phyloP scores from a whole-genome alignment of 495 filamentous ascomycete species.

The Hypoxylon subgilvum region DNA sequence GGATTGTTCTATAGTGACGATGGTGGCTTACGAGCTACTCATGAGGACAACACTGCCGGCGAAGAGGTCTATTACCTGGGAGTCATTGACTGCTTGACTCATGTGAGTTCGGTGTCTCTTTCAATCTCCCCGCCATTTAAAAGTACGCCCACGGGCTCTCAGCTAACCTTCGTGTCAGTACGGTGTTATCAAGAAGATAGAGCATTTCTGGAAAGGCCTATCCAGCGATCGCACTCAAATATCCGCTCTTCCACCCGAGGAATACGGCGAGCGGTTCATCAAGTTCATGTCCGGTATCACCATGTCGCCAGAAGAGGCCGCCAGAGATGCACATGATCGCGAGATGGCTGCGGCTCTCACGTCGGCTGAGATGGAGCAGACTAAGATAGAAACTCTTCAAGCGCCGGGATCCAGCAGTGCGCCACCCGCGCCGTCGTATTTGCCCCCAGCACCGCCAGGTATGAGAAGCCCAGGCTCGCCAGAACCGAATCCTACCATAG shows the following conservation, averaged over 20 bases:
- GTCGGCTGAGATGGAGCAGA: slow-evolving; percentile 44
- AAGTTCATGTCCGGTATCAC: slow-evolving; percentile 90
- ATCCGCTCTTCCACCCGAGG: slow-evolving; percentile 87
- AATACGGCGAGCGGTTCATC: slow-evolving; percentile 93
- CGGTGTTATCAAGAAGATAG: slow-evolving; percentile 82
- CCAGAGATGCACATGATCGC: slow-evolving; percentile 62
- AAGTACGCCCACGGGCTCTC: too few relatives aligned
- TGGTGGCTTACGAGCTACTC: slow-evolving; percentile 90
- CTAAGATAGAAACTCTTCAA: slow-evolving; percentile 19
- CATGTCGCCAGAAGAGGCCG: slow-evolving; percentile 83
- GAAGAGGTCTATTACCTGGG: slow-evolving; percentile 98
- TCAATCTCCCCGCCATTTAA: not conserved
- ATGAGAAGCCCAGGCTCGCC: slow-evolving; percentile 54
- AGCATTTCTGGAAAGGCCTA: slow-evolving; percentile 93
- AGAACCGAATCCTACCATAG: slow-evolving; percentile 44
- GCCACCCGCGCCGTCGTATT: slow-evolving; percentile 52
- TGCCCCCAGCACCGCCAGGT: slow-evolving; percentile 51
- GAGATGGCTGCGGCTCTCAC: slow-evolving; percentile 51
- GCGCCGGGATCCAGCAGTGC: slow-evolving; percentile 8
- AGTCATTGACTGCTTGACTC: slow-evolving; percentile 96
- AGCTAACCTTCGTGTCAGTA: slow-evolving; percentile 67
- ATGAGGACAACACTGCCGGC: slow-evolving; percentile 81
- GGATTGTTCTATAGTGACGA: slow-evolving; percentile 84
- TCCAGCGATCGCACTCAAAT: slow-evolving; percentile 81
- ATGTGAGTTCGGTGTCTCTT: slow-evolving; percentile 67